These are phyloP conservation scores for Mucor indicus DNA, from an alignment of 371 early-diverging fungal genomes.

Conservation along the genomic window DNA sequence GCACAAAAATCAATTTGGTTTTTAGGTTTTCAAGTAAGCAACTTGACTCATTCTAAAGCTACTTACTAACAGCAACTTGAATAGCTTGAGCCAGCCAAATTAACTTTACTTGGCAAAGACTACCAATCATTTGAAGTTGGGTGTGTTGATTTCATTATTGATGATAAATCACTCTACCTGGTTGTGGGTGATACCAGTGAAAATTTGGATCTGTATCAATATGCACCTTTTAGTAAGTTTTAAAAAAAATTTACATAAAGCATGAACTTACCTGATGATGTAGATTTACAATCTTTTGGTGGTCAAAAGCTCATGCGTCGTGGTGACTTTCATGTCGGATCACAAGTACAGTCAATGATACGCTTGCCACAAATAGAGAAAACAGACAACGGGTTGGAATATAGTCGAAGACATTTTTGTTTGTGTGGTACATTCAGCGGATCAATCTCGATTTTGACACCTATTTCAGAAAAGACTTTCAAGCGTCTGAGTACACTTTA, in stretches of 20 bases:
- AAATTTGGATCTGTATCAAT: slow-evolving; percentile 80
- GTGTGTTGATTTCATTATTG: slow-evolving; percentile 74
- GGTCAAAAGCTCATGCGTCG: slow-evolving; percentile 89
- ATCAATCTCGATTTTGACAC: slow-evolving; percentile 66
- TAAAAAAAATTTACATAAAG: background rate
- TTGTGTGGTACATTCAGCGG: slow-evolving; percentile 69
- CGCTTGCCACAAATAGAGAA: slow-evolving; percentile 53
- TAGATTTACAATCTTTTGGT: slow-evolving; percentile 83
- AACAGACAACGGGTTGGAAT: slow-evolving; percentile 24
- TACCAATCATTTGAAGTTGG: slow-evolving; percentile 72
- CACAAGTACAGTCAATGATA: slow-evolving; percentile 64
- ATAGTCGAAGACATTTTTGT: slow-evolving; percentile 43
- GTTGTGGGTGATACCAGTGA: slow-evolving; percentile 83
- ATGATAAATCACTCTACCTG: slow-evolving; percentile 70
- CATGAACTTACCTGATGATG: background rate
- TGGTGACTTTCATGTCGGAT: slow-evolving; percentile 87
- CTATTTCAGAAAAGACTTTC: slow-evolving; percentile 87
- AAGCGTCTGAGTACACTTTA: slow-evolving; percentile 79
- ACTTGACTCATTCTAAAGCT: background rate
- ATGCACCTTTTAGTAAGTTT: slow-evolving; percentile 82
- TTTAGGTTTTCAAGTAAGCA: slow-evolving; percentile 84
- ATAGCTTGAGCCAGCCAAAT: slow-evolving; percentile 89
- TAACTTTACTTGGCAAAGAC: slow-evolving; percentile 90
- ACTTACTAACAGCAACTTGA: background rate
- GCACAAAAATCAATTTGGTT: slow-evolving; percentile 91